Evolutionary conservation across 139 green algal genomes (phyloP).

Genomic region (Chlorella sp.): DNA sequence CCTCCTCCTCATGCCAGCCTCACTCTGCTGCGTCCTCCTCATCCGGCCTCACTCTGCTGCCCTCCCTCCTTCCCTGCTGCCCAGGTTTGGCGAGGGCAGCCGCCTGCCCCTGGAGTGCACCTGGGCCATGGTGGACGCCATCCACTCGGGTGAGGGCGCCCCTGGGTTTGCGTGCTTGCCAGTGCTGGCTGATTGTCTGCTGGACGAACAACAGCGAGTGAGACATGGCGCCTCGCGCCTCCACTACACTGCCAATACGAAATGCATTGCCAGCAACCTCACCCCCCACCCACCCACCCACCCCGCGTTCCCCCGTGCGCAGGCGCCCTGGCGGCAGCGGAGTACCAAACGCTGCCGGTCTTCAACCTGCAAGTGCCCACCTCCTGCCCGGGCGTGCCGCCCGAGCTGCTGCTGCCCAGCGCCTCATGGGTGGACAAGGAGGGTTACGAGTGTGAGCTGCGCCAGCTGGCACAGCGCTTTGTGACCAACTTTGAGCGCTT

Average conservation of each 20-base stretch:
- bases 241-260: background rate
- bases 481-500: slow-evolving; percentile 26
- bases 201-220: background rate
- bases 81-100: slow-evolving; percentile 80
- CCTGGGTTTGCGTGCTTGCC: background rate
- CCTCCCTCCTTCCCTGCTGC: no score
- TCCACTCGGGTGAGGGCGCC: slow-evolving; percentile 76
- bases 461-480: slow-evolving; percentile 67
- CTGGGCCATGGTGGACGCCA: slow-evolving; percentile 93
- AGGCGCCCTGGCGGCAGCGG: slow-evolving; percentile 62
- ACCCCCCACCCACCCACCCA: background rate
- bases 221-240: background rate
- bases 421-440: slow-evolving; percentile 63
- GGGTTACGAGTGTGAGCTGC: slow-evolving; percentile 64
- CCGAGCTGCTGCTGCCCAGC: slow-evolving; percentile 70
- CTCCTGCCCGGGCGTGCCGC: slow-evolving; percentile 66
- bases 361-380: slow-evolving; percentile 84
- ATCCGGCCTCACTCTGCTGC: no score
- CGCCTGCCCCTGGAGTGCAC: slow-evolving; percentile 92
- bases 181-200: no score
- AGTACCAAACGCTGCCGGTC: slow-evolving; percentile 71
- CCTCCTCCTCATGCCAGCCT: background rate
- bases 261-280: background rate
- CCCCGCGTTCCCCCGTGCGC: background rate
- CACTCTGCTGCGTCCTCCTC: no score